These are phyloP conservation scores for Pelagomonas calceolata DNA, from an alignment of 108 stramenopile genomes.

Conservation along the genomic window DNA sequence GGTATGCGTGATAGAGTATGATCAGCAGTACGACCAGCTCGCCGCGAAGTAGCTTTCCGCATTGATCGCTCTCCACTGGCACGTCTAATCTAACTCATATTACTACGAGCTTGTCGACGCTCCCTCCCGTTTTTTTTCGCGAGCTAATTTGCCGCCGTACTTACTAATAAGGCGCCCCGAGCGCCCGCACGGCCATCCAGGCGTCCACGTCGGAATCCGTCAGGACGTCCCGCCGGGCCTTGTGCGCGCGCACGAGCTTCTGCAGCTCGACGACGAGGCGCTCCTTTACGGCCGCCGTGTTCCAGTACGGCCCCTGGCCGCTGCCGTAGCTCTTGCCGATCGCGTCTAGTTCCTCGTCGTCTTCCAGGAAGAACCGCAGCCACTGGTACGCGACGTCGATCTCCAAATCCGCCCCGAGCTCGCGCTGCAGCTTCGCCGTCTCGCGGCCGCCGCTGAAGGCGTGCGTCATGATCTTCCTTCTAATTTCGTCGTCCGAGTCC, in stretches of 20 bases:
- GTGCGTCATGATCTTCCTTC: constrained; percentile 70
- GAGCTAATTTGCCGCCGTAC: too few relatives aligned
- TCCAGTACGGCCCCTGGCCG: constrained; percentile 81
- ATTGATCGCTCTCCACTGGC: too few relatives aligned
- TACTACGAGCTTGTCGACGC: too few relatives aligned
- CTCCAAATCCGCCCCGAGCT: constrained; percentile 85
- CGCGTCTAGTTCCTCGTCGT: constrained; percentile 77
- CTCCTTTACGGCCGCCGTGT: constrained; percentile 84
- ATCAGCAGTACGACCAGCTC: too few relatives aligned
- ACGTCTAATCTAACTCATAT: too few relatives aligned
- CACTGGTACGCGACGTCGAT: constrained; percentile 92
- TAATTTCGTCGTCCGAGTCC: constrained; percentile 75
- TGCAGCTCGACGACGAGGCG: constrained; percentile 66
- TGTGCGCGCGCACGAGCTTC: constrained; percentile 73
- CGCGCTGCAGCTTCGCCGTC: constrained; percentile 79
- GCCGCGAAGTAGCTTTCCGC: too few relatives aligned
- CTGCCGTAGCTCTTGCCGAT: constrained; percentile 77
- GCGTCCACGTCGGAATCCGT: constrained; percentile 75
- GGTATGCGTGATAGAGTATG: too few relatives aligned
- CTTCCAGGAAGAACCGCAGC: constrained; percentile 92
- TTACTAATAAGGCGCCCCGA: background rate
- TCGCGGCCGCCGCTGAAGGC: constrained; percentile 84
- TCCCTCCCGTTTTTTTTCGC: too few relatives aligned
- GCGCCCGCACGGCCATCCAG: constrained; percentile 58
- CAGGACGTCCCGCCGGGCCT: constrained; percentile 65